Conservation (phyloP, 306 rosid species). For the Canavalia gladiata region DNA sequence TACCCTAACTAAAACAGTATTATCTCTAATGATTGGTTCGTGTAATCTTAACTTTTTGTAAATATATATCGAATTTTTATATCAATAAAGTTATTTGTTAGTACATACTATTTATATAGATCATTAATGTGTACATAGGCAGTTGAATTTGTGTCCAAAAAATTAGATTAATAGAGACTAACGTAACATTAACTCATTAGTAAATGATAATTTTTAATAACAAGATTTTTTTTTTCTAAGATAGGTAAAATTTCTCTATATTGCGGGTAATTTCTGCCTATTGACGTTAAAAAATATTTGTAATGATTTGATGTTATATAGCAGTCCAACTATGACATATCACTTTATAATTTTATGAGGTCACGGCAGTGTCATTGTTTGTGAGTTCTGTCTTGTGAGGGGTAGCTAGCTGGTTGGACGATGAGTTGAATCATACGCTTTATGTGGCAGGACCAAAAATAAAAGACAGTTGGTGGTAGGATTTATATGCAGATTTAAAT, state of each 20-base stretch:
- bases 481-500: conserved; percentile 8
- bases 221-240: too few relatives aligned
- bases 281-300: not conserved
- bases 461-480: not conserved
- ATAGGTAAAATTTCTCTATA: not conserved
- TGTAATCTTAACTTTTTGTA: too few relatives aligned
- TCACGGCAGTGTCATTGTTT: not conserved
- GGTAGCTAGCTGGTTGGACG: not conserved
- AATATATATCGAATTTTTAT: too few relatives aligned
- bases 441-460: conserved; percentile 13
- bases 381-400: not conserved
- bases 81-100: too few relatives aligned
- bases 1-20: too few relatives aligned
- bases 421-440: not conserved
- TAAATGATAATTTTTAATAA: too few relatives aligned
- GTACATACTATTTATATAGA: too few relatives aligned
- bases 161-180: too few relatives aligned
- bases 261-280: not conserved
- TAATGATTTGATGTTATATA: not conserved
- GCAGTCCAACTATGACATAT: not conserved
- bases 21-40: too few relatives aligned
- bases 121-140: too few relatives aligned
- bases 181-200: too few relatives aligned
- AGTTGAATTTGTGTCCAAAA: too few relatives aligned
- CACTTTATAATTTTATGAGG: not conserved